These are phyloP conservation scores for Mycena epipterygia DNA, from an alignment of 768 basidiomycete species.

Conservation along the genomic window DNA sequence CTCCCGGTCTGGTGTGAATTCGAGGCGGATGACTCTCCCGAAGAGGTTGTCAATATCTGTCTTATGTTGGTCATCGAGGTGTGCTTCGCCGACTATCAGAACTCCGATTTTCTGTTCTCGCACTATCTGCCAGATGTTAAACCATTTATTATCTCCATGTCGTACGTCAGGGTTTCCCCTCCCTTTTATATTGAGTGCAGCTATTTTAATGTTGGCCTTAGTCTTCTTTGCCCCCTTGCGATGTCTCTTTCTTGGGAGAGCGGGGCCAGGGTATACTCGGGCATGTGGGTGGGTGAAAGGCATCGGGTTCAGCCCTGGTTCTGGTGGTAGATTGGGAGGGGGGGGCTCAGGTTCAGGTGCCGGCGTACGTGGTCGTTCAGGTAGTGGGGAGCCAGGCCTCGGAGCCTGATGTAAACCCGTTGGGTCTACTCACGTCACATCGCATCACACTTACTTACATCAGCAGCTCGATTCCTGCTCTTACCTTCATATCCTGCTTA, in stretches of 20 bases:
- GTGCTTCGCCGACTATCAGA: conserved; percentile 25
- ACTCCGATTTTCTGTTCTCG: conserved; percentile 25
- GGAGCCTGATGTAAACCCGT: too few species aligned
- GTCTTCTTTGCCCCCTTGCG: not conserved
- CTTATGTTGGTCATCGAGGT: not conserved
- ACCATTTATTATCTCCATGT: conserved; percentile 33
- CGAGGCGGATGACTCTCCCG: too few species aligned
- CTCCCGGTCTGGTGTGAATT: too few species aligned
- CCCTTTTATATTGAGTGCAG: conserved; percentile 30
- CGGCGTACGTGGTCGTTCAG: not conserved
- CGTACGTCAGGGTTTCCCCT: conserved; percentile 6
- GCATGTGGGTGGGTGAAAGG: not conserved
- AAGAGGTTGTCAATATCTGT: conserved; percentile 19
- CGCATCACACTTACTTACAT: too few species aligned
- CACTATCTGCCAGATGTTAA: conserved; percentile 21
- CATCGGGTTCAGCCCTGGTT: too few species aligned
- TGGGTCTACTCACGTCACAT: too few species aligned
- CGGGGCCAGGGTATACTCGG: conserved; percentile 5
- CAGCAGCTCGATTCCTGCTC: too few species aligned
- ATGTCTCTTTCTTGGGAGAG: not conserved
- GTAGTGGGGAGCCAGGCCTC: not conserved
- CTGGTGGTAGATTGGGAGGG: too few species aligned
- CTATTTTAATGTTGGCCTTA: conserved; percentile 22
- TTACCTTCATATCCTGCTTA: too few species aligned
- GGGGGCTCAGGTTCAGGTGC: too few species aligned